Conservation (phyloP, 345 rosid species). For the Gossypium arboreum region DNA sequence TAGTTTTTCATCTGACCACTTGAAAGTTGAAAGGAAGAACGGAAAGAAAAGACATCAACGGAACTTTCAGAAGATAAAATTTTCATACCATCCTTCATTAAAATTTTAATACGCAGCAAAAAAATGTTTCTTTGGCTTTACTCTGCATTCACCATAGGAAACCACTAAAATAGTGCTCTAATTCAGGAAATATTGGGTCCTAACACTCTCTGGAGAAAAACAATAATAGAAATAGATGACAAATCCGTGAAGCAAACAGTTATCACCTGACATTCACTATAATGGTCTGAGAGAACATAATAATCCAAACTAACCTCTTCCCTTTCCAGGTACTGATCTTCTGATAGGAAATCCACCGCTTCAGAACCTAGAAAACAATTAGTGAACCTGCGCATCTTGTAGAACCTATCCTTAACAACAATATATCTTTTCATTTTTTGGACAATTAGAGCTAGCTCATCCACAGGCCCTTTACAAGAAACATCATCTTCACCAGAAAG, state of each 20-base stretch:
- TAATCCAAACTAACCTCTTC: slow-evolving; percentile 47
- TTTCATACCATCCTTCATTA: slow-evolving; percentile 3
- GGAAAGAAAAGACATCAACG: neutral
- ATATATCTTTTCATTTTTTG: slow-evolving; percentile 64
- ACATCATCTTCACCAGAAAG: slow-evolving; percentile 88
- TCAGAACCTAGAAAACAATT: slow-evolving; percentile 75
- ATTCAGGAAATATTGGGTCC: slow-evolving; percentile 4
- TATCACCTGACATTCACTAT: neutral
- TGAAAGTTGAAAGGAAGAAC: neutral
- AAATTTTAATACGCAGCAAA: neutral
- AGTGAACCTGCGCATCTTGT: slow-evolving; percentile 64
- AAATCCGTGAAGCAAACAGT: neutral
- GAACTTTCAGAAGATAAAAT: neutral
- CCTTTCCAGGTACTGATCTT: slow-evolving; percentile 67
- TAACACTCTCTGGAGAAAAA: neutral
- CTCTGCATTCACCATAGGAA: neutral
- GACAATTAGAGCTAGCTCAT: slow-evolving; percentile 73
- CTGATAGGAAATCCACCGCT: slow-evolving; percentile 64
- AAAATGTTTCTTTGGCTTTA: neutral
- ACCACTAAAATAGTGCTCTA: neutral
- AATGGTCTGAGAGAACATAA: neutral
- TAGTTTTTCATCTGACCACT: neutral
- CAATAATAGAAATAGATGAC: neutral
- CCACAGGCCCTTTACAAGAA: slow-evolving; percentile 53
- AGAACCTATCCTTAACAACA: slow-evolving; percentile 65